A percentile compares a stretch with the other conserved stretches of the same genome.
These are phyloP conservation scores for Circinella minor DNA, from an alignment of 371 early-diverging fungal genomes.

Conservation along the genomic window DNA sequence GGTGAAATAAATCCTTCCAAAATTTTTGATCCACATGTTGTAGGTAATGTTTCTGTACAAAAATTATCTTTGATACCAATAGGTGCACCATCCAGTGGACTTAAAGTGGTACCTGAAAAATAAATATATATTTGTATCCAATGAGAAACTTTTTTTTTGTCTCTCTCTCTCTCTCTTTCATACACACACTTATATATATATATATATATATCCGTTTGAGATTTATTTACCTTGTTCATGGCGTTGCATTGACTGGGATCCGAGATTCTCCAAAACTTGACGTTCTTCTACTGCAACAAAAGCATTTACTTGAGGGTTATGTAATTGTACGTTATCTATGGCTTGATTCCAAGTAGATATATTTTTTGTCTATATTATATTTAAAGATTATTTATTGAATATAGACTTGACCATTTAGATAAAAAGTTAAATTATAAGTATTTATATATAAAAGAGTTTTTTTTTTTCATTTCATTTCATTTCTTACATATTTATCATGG, in stretches of 20 bases:
- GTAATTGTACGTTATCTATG: conserved; percentile 25
- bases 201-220: too few relatives aligned
- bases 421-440: not conserved
- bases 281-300: conserved; percentile 36
- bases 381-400: too few relatives aligned
- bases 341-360: conserved; percentile 14
- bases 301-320: conserved; percentile 39
- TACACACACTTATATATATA: not conserved
- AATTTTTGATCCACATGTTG: conserved; percentile 74
- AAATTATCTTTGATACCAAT: conserved; percentile 81
- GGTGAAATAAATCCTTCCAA: conserved; percentile 76
- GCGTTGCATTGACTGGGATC: conserved; percentile 3
- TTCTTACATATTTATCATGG: not conserved
- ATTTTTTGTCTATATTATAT: not conserved
- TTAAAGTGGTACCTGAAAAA: conserved; percentile 21
- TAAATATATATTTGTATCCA: too few relatives aligned
- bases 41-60: conserved; percentile 61
- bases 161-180: not conserved
- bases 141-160: not conserved
- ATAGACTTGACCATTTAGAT: too few relatives aligned
- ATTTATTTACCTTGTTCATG: conserved; percentile 13
- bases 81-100: conserved; percentile 62
- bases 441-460: too few relatives aligned
- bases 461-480: too few relatives aligned
- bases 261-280: conserved; percentile 7